Percentiles rank a stretch among this genome's conserved stretches.
Evolutionary conservation across 2,329 filamentous ascomycete genomes (phyloP).

Genomic region (Ceratocystis destructans): DNA sequence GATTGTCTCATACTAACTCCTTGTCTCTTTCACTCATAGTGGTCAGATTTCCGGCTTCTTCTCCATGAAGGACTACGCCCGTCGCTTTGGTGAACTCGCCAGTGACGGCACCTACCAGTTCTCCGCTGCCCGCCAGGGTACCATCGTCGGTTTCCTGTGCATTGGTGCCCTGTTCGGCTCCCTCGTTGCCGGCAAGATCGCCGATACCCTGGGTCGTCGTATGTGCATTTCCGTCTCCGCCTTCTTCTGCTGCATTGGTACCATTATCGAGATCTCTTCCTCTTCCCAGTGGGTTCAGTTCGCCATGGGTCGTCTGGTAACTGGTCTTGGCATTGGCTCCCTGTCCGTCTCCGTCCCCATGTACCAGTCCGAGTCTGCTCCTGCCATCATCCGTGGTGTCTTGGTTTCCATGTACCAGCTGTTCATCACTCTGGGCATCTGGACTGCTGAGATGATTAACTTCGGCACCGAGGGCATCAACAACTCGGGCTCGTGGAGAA

Average conservation of each 20-base stretch:
- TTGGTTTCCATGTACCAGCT: conserved; percentile 54
- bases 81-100: conserved; percentile 36
- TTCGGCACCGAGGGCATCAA: conserved; percentile 40
- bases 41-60: conserved; percentile 51
- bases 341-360: conserved; percentile 52
- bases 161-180: conserved; percentile 47
- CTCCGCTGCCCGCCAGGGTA: conserved; percentile 45
- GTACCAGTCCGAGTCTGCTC: conserved; percentile 55
- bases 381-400: conserved; percentile 48
- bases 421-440: conserved; percentile 56
- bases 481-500: conserved; percentile 45
- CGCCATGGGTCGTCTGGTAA: conserved; percentile 50
- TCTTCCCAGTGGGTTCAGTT: conserved; percentile 46
- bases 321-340: conserved; percentile 50
- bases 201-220: conserved; percentile 47
- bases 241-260: conserved; percentile 50
- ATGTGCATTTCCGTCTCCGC: conserved; percentile 48
- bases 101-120: conserved; percentile 34
- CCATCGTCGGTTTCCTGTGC: conserved; percentile 48
- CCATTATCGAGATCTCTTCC: conserved; percentile 49
- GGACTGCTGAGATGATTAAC: conserved; percentile 44
- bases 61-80: conserved; percentile 42
- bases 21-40: conserved; percentile 25
- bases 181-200: conserved; percentile 44
- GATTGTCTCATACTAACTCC: neutral